phyloP scores from a whole-genome alignment of 306 rosid genomes.

The Pterocarpus santalinus region DNA sequence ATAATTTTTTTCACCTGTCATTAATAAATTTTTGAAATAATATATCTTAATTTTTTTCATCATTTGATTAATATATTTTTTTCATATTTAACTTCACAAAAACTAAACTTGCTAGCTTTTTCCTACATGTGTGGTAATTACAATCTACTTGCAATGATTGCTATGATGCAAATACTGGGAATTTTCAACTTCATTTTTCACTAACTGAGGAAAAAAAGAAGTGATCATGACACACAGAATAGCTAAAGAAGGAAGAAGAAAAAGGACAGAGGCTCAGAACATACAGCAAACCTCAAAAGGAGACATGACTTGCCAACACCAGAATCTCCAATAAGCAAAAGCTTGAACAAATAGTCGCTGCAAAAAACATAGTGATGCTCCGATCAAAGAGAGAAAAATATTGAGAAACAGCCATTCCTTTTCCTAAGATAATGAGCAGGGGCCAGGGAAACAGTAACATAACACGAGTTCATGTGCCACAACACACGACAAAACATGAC shows the following conservation, averaged over 20 bases:
- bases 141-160: no score
- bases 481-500: slow-evolving; percentile 25
- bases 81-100: no score
- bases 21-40: no score
- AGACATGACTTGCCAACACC: slow-evolving; percentile 99
- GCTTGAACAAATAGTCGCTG: slow-evolving; percentile 98
- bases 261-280: slow-evolving; percentile 44
- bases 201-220: background rate
- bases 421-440: slow-evolving; percentile 5
- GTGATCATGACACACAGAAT: background rate
- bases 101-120: no score
- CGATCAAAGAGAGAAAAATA: slow-evolving; percentile 19
- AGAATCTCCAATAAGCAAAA: slow-evolving; percentile 95
- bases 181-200: slow-evolving; percentile 24
- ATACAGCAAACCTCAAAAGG: slow-evolving; percentile 99
- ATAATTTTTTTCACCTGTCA: no score
- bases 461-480: slow-evolving; percentile 21
- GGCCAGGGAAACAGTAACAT: slow-evolving; percentile 23
- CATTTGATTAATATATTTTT: no score
- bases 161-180: background rate
- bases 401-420: slow-evolving; percentile 24
- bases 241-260: slow-evolving; percentile 8
- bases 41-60: no score
- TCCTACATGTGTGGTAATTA: no score
- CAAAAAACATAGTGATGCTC: slow-evolving; percentile 25